Percentiles rank a stretch among this genome's conserved stretches.
Conservation (phyloP, 768 basidiomycete genomes). For the Brasilioporus rufonigricans region DNA sequence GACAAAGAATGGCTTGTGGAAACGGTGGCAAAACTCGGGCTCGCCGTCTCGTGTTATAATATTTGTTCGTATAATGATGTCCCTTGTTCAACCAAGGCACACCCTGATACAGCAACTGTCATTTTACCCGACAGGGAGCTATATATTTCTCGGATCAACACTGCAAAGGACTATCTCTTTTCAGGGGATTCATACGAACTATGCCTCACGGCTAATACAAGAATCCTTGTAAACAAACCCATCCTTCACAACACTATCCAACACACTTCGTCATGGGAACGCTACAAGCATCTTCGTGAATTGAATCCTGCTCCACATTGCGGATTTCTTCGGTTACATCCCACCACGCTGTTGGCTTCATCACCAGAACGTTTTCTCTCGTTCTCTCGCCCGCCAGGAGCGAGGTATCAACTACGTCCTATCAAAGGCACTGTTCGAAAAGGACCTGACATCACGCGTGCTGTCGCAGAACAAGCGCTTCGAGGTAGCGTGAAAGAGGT, state of each 20-base stretch:
- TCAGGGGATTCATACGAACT: conserved; percentile 93
- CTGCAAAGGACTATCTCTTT: conserved; percentile 71
- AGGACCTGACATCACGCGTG: conserved; percentile 58
- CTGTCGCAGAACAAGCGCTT: conserved; percentile 61
- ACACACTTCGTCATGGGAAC: conserved; percentile 56
- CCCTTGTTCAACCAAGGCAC: conserved; percentile 28
- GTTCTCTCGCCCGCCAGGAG: conserved; percentile 61
- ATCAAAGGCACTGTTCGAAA: conserved; percentile 92
- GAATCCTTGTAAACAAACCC: conserved; percentile 46
- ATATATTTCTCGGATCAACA: conserved; percentile 68
- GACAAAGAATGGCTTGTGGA: conserved; percentile 63
- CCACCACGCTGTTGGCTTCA: conserved; percentile 76
- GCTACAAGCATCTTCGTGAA: conserved; percentile 67
- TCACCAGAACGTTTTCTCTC: conserved; percentile 93
- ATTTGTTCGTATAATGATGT: conserved; percentile 10
- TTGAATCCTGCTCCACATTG: conserved; percentile 90
- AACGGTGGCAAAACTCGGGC: conserved; percentile 29
- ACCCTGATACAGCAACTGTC: conserved; percentile 31
- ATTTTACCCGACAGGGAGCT: conserved; percentile 52
- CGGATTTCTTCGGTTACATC: conserved; percentile 73
- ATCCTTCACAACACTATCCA: conserved; percentile 11
- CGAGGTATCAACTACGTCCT: conserved; percentile 80
- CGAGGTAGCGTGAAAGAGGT: conserved; percentile 80
- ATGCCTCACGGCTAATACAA: conserved; percentile 79
- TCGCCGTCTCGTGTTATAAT: conserved; percentile 10